phyloP scores from a whole-genome alignment of 768 basidiomycete species.

The Strobilomyces echinocephalus region DNA sequence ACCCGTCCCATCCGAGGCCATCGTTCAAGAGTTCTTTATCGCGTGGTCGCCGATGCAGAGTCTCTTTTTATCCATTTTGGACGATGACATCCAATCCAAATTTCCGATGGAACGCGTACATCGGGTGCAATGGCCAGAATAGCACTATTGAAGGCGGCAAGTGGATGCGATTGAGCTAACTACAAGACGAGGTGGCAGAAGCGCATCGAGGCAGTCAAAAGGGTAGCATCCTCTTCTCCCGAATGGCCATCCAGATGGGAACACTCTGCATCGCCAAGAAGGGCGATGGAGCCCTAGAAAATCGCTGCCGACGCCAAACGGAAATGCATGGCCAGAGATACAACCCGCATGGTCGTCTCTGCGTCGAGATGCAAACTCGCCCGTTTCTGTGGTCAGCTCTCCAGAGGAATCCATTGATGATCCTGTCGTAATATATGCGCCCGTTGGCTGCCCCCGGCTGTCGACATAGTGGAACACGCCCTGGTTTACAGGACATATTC shows the following conservation, averaged over 20 bases:
- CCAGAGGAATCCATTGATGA: slow-evolving; percentile 9
- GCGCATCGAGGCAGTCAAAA: slow-evolving; percentile 35
- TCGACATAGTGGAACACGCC: neutral
- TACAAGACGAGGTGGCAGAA: slow-evolving; percentile 52
- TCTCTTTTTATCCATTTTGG: slow-evolving; percentile 31
- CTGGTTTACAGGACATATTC: neutral
- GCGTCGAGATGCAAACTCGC: neutral
- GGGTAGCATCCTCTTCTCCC: neutral
- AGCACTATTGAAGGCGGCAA: slow-evolving; percentile 42
- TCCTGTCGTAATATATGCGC: slow-evolving; percentile 4
- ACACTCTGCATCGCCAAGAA: neutral
- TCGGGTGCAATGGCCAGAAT: slow-evolving; percentile 53
- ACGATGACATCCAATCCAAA: slow-evolving; percentile 30
- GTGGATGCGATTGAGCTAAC: slow-evolving; percentile 52
- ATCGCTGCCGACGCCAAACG: neutral
- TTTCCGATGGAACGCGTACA: slow-evolving; percentile 14
- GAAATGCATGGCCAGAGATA: neutral
- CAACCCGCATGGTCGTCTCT: neutral
- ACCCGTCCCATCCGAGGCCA: slow-evolving; percentile 9
- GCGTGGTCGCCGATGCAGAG: slow-evolving; percentile 33
- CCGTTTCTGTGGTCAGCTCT: neutral
- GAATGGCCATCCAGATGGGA: neutral
- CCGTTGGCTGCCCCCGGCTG: neutral
- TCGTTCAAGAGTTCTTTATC: slow-evolving; percentile 24
- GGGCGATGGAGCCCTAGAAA: neutral